Percentiles rank a stretch among this genome's conserved stretches.
Conservation (phyloP, 495 filamentous ascomycete species). For the Mytilinidion resinicola region DNA sequence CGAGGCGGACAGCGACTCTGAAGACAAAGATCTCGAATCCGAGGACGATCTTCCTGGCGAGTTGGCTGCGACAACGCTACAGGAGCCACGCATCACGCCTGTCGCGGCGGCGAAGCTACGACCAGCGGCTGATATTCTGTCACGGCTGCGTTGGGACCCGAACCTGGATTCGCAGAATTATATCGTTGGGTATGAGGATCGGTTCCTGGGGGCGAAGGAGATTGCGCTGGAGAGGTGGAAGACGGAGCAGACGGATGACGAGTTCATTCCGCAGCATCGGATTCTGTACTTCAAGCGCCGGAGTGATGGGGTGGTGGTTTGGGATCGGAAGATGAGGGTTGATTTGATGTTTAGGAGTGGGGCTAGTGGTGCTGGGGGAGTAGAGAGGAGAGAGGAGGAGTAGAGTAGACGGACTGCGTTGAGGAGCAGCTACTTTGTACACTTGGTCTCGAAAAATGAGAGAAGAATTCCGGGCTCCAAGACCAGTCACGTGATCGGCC, state of each 20-base stretch:
- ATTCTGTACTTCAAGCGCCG: constrained; percentile 64
- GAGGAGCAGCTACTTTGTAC: no score
- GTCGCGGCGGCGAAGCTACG: constrained; percentile 31
- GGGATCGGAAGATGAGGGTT: constrained; percentile 52
- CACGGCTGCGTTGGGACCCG: constrained; percentile 66
- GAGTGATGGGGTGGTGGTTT: constrained; percentile 45
- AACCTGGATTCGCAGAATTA: constrained; percentile 55
- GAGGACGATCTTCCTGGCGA: no score
- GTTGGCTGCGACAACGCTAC: constrained; percentile 27
- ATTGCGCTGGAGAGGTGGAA: constrained; percentile 61
- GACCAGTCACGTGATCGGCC: no score
- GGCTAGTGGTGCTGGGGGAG: constrained; percentile 2
- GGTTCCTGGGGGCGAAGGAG: constrained; percentile 62
- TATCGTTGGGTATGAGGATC: constrained; percentile 68
- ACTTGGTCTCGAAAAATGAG: no score
- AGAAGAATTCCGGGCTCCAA: no score
- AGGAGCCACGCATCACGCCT: constrained; percentile 5
- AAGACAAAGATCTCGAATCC: constrained; percentile 26
- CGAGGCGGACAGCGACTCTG: constrained; percentile 29
- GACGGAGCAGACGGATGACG: constrained; percentile 69
- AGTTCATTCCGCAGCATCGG: constrained; percentile 78
- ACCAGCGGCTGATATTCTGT: constrained; percentile 57
- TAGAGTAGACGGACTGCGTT: no score
- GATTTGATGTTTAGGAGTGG: constrained; percentile 57
- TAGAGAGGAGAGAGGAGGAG: not conserved